These are phyloP conservation scores for Oryza longistaminata DNA, from an alignment of 176 grass and related monocot species.

Conservation along the genomic window DNA sequence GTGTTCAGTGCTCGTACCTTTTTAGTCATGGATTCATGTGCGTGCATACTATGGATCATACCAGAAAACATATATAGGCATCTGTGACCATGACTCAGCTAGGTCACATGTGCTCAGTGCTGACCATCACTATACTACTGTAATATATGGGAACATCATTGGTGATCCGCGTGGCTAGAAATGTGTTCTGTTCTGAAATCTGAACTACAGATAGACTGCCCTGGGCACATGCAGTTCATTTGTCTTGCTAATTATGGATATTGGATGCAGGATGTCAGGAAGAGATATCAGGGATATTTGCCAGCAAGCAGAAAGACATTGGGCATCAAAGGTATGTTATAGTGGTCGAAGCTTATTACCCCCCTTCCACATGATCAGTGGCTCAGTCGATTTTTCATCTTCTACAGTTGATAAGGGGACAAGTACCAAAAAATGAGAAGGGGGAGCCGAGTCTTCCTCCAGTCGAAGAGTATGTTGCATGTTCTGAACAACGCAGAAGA, in stretches of 20 bases:
- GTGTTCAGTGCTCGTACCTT: background rate
- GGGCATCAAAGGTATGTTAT: conserved; percentile 84
- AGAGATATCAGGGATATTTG: conserved; percentile 92
- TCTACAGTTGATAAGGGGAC: conserved; percentile 78
- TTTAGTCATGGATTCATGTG: background rate
- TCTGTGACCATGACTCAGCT: background rate
- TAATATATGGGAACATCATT: background rate
- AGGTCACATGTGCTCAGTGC: background rate
- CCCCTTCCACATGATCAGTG: background rate
- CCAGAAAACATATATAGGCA: background rate
- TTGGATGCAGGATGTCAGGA: conserved; percentile 85
- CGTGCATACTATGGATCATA: background rate
- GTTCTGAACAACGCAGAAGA: conserved; percentile 59
- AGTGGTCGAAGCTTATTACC: background rate
- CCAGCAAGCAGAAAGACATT: conserved; percentile 94
- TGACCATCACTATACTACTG: background rate
- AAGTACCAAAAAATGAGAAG: conserved; percentile 52
- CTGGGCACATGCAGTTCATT: background rate
- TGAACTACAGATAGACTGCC: background rate
- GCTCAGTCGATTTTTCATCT: conserved; percentile 19
- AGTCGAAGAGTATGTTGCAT: conserved; percentile 66
- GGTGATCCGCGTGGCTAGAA: background rate
- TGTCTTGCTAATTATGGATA: conserved; percentile 28
- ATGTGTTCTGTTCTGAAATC: background rate
- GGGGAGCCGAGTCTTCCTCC: conserved; percentile 62